These are phyloP conservation scores for Wickerhamiella australiensis DNA, from an alignment of 805 yeast species.

Conservation along the genomic window DNA sequence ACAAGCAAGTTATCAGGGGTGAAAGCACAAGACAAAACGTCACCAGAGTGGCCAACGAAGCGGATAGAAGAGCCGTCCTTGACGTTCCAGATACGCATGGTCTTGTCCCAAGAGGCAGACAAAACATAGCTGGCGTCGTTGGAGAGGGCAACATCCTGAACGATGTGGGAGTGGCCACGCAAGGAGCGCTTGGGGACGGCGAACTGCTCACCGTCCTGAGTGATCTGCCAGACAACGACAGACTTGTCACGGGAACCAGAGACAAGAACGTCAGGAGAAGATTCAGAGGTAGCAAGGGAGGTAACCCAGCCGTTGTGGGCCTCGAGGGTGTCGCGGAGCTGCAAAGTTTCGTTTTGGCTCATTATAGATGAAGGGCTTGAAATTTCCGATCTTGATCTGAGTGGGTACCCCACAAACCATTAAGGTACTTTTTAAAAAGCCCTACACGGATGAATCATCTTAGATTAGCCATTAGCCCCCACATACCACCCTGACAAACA, in stretches of 20 bases:
- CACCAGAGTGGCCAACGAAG: conserved; percentile 96
- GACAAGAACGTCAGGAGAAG: conserved; percentile 94
- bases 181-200: conserved; percentile 97
- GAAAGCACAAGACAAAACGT: conserved; percentile 93
- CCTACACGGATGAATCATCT: too few species aligned
- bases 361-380: conserved; percentile 13
- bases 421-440: conserved; percentile 12
- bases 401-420: conserved; percentile 16
- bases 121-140: conserved; percentile 96
- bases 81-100: conserved; percentile 97
- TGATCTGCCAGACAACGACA: conserved; percentile 94
- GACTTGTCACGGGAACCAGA: conserved; percentile 99
- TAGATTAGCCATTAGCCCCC: background rate
- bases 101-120: conserved; percentile 99
- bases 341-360: conserved; percentile 68
- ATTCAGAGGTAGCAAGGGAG: conserved; percentile 92
- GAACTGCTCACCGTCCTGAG: conserved; percentile 91
- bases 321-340: conserved; percentile 99
- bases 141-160: conserved; percentile 93
- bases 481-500: too few species aligned
- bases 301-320: conserved; percentile 81
- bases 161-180: conserved; percentile 98
- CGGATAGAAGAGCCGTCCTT: conserved; percentile 88
- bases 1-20: conserved; percentile 94
- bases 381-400: conserved; percentile 1